Conservation (phyloP, 2,329 filamentous ascomycete species). For the Aureobasidium uvarum region DNA sequence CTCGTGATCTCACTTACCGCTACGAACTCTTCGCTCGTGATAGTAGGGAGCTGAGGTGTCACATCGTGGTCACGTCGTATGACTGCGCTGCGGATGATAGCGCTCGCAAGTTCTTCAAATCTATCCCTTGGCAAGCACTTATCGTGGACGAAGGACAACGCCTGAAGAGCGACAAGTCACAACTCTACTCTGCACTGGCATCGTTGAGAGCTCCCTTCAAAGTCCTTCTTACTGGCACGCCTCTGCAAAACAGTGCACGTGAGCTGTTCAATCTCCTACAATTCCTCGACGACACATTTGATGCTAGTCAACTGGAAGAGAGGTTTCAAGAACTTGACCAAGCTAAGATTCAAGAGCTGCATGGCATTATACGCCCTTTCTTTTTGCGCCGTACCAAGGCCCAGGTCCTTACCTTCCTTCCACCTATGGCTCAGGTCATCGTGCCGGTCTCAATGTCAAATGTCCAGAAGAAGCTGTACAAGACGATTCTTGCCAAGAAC, state of each 20-base stretch:
- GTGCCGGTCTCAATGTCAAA: slow-evolving; percentile 93
- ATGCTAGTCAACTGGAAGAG: slow-evolving; percentile 71
- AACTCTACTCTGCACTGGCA: slow-evolving; percentile 72
- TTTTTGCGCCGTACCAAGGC: slow-evolving; percentile 80
- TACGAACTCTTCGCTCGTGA: slow-evolving; percentile 79
- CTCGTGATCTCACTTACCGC: slow-evolving; percentile 72
- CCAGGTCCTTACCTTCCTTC: slow-evolving; percentile 85
- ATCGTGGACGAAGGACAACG: slow-evolving; percentile 95
- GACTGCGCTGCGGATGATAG: slow-evolving; percentile 77
- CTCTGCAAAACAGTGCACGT: slow-evolving; percentile 90
- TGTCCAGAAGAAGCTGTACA: slow-evolving; percentile 90
- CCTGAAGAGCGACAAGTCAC: slow-evolving; percentile 86
- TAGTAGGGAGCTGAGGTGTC: slow-evolving; percentile 70
- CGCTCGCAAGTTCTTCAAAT: slow-evolving; percentile 63
- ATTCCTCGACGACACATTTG: slow-evolving; percentile 72
- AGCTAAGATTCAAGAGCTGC: slow-evolving; percentile 76
- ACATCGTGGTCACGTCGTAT: slow-evolving; percentile 93
- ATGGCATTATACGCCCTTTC: slow-evolving; percentile 74
- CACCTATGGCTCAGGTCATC: slow-evolving; percentile 92
- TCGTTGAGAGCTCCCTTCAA: slow-evolving; percentile 77
- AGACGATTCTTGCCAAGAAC: slow-evolving; percentile 88
- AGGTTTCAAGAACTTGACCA: slow-evolving; percentile 76
- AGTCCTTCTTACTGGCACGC: slow-evolving; percentile 81
- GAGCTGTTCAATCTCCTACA: slow-evolving; percentile 97
- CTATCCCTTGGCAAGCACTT: slow-evolving; percentile 78